A percentile compares a stretch with the other conserved stretches of the same genome.
These are phyloP conservation scores for Tolypocladium paradoxum DNA, from an alignment of 2,329 filamentous ascomycete species.

Conservation along the genomic window DNA sequence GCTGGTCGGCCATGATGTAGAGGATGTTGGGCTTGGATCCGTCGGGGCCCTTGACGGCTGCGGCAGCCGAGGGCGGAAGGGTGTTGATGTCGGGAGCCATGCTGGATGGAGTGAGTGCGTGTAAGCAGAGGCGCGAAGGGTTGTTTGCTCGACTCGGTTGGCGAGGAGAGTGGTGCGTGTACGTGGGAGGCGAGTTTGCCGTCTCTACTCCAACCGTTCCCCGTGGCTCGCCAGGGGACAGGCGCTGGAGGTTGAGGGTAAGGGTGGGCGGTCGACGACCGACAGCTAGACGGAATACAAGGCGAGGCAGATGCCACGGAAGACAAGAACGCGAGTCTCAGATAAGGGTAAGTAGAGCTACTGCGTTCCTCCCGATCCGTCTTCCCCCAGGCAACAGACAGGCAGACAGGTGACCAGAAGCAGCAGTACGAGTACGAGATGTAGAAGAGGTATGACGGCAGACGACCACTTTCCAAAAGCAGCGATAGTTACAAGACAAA, in stretches of 20 bases:
- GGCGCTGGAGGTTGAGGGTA: background rate
- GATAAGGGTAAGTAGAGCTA: conserved; percentile 12
- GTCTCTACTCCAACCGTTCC: background rate
- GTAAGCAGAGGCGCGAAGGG: background rate
- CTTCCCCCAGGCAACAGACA: background rate
- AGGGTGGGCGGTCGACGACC: background rate
- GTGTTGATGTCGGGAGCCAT: conserved; percentile 72
- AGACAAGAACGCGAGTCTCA: conserved; percentile 8
- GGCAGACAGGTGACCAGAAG: background rate
- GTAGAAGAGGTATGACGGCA: background rate
- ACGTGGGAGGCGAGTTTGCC: background rate
- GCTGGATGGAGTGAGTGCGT: conserved; percentile 1
- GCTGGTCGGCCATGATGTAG: conserved; percentile 96
- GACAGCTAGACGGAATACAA: conserved; percentile 1
- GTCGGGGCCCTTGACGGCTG: conserved; percentile 9
- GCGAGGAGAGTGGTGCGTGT: background rate
- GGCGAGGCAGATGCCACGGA: conserved; percentile 6
- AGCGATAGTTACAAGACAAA: background rate
- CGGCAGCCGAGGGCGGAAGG: conserved; percentile 44
- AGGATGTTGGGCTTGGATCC: conserved; percentile 30
- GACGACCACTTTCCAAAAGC: background rate
- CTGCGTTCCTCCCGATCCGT: conserved; percentile 5
- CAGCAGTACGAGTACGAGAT: too few relatives aligned
- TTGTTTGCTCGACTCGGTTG: background rate
- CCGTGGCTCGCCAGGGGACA: background rate